Evolutionary conservation across 2,329 filamentous ascomycete species (phyloP), one percentile per base, ranked within the genome.

Genomic region (Colletotrichum spinosum): DNA sequence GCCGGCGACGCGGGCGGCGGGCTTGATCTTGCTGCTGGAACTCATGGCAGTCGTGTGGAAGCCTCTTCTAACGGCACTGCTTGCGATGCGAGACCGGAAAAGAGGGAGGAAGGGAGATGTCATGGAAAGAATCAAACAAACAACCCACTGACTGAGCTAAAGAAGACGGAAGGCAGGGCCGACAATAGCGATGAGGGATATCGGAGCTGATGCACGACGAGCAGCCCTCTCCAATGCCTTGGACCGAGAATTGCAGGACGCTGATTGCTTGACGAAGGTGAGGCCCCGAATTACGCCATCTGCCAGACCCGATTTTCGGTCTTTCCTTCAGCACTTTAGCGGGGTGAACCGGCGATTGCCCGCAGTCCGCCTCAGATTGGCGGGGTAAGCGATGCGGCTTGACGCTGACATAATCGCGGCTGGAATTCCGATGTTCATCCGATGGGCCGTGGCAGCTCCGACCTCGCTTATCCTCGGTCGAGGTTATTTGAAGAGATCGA

Each of bases 1-100:
- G 25, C 80, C 80, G 9, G 81, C 79, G 15, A 86, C 83, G 34
- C 83, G 74, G 34, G 81, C 81, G 6, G 83, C 83, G 42, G 83
- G 83, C 76, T 81, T 82, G 41, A 85, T 73, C 72, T 84, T 85
- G 44, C 76, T 73, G 49, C 78, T 79, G 37, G 78, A 74, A 68
- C 75, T 73, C 81, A 84, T 84, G 51, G 72, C 75, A 59, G 76
- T 73, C 13, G 60, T 59, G 35, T 60, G 61, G 48, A 69, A 68
- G n/a, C 42, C 54, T 67, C 60, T 56, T 57, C 60, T 60, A 54
- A 41, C 61, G 55, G 54, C 52, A 15, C 50, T 68, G 62, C 17
- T 68, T n/a, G 41, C 38, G 52, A 67, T 68, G 63, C 57, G 48
- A 55, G 66, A 67, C 66, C 66, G 66, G 57, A 68, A 50, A 53